phyloP scores from a whole-genome alignment of 1,139 yeast species.

The Saccharomyces hybrid region DNA sequence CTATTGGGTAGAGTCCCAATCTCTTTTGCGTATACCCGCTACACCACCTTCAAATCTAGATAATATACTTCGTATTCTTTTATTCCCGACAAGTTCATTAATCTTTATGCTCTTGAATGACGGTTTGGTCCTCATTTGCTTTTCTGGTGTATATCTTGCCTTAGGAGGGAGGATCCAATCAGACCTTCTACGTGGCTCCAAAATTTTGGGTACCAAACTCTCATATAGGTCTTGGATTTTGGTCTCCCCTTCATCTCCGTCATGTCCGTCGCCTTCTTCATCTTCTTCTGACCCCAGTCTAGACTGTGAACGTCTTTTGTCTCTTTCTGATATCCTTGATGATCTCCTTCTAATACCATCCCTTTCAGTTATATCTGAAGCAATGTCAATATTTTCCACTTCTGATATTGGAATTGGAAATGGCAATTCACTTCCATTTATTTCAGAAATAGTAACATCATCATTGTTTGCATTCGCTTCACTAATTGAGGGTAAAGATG shows the following conservation, averaged over 20 bases:
- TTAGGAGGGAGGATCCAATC: conserved; percentile 31
- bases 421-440: neutral
- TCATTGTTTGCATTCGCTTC: neutral
- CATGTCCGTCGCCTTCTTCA: conserved; percentile 3
- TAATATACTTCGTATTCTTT: conserved; percentile 22
- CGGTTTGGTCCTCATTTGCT: conserved; percentile 29
- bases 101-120: conserved; percentile 25
- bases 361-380: neutral
- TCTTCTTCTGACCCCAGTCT: neutral
- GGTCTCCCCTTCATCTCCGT: conserved; percentile 3
- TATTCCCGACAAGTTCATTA: conserved; percentile 25
- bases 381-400: neutral
- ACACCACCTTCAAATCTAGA: conserved; percentile 31
- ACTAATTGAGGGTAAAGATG: neutral
- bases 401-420: neutral
- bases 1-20: conserved; percentile 9
- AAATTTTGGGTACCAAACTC: conserved; percentile 25
- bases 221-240: conserved; percentile 25
- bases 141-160: conserved; percentile 28
- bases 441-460: neutral
- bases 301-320: neutral
- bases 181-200: conserved; percentile 29
- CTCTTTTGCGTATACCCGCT: conserved; percentile 28
- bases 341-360: conserved; percentile 20
- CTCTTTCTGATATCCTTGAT: conserved; percentile 18